These are phyloP conservation scores for Arthromyces matolae DNA, from an alignment of 768 basidiomycete species.

Conservation along the genomic window DNA sequence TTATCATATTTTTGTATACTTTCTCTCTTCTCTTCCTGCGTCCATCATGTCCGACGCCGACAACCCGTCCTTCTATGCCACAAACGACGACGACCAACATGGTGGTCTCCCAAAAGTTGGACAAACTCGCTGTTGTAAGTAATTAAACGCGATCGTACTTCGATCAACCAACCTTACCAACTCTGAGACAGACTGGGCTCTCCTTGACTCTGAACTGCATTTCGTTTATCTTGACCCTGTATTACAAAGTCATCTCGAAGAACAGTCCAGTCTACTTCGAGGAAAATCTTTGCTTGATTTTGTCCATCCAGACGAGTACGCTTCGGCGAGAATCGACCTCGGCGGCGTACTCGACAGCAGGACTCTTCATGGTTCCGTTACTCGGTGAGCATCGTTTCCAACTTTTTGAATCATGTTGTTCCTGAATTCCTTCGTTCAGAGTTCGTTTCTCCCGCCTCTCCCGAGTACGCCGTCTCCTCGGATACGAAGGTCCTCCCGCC, in stretches of 20 bases:
- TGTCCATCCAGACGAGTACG: slow-evolving; percentile 82
- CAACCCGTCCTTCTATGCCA: slow-evolving; percentile 17
- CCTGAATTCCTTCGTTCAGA: slow-evolving; percentile 30
- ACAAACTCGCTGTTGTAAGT: slow-evolving; percentile 76
- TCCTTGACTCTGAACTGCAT: slow-evolving; percentile 69
- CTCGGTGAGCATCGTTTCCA: slow-evolving; percentile 42
- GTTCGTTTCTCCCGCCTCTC: slow-evolving; percentile 79
- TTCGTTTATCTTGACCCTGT: slow-evolving; percentile 87
- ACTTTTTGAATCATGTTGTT: slow-evolving; percentile 16
- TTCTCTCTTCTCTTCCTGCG: not conserved
- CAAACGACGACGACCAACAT: slow-evolving; percentile 35
- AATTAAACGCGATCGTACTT: slow-evolving; percentile 34
- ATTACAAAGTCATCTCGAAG: slow-evolving; percentile 64
- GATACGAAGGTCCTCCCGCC: slow-evolving; percentile 51
- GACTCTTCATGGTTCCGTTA: slow-evolving; percentile 81
- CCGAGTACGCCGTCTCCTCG: slow-evolving; percentile 68
- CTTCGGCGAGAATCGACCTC: slow-evolving; percentile 70
- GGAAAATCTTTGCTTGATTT: slow-evolving; percentile 71
- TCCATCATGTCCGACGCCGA: slow-evolving; percentile 3
- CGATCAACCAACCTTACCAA: slow-evolving; percentile 29
- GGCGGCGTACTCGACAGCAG: slow-evolving; percentile 68
- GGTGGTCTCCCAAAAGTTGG: slow-evolving; percentile 57
- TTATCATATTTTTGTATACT: too few species aligned
- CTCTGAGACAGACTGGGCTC: slow-evolving; percentile 64
- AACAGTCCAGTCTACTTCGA: slow-evolving; percentile 64